These are phyloP conservation scores for Scheffersomyces segobiensis DNA, from an alignment of 1,139 yeast genomes.

Conservation along the genomic window DNA sequence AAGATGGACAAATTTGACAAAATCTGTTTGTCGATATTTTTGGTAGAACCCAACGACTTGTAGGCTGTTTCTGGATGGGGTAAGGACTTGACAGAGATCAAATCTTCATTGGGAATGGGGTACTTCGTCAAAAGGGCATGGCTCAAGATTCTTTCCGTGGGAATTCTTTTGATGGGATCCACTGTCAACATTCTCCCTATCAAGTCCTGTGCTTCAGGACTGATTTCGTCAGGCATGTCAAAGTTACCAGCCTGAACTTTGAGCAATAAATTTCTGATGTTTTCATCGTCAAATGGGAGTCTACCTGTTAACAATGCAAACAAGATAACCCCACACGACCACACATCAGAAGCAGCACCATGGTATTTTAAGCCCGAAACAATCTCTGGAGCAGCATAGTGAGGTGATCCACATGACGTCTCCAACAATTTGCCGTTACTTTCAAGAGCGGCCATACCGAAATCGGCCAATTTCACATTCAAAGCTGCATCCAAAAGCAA, in stretches of 20 bases:
- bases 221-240: conserved; percentile 69
- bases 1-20: conserved; percentile 67
- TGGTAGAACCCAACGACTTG: conserved; percentile 47
- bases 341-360: conserved; percentile 81
- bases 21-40: conserved; percentile 61
- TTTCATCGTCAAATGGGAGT: conserved; percentile 80
- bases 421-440: conserved; percentile 69
- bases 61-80: conserved; percentile 66
- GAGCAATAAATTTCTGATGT: conserved; percentile 64
- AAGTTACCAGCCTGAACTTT: conserved; percentile 77
- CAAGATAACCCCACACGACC: conserved; percentile 84
- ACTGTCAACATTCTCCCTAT: conserved; percentile 72
- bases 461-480: conserved; percentile 78
- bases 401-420: conserved; percentile 85
- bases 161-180: conserved; percentile 74
- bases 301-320: conserved; percentile 79
- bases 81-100: conserved; percentile 51
- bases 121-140: conserved; percentile 77
- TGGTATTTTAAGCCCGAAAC: conserved; percentile 76
- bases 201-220: conserved; percentile 70
- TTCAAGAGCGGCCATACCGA: conserved; percentile 87
- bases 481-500: conserved; percentile 63
- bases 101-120: conserved; percentile 51
- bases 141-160: conserved; percentile 69
- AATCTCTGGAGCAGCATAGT: conserved; percentile 85